A percentile compares a stretch with the other conserved stretches of the same genome.
Conservation (phyloP, 495 filamentous ascomycete genomes). For the Trichoderma erinaceum region DNA sequence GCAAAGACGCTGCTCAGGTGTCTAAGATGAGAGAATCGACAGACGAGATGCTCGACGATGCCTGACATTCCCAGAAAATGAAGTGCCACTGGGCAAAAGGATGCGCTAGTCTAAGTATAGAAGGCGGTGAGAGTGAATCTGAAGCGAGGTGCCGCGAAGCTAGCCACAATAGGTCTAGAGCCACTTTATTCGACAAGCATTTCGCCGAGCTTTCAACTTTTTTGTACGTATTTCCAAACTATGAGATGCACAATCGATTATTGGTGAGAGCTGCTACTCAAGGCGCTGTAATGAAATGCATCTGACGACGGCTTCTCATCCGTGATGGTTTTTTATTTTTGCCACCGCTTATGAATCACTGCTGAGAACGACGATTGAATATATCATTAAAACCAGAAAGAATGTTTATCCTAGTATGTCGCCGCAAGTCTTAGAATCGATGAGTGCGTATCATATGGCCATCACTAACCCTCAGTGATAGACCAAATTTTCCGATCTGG, state of each 20-base stretch:
- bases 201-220: neutral
- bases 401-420: slow-evolving; percentile 40
- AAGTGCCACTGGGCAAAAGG: slow-evolving; percentile 8
- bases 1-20: neutral
- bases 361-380: neutral
- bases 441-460: neutral
- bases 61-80: neutral
- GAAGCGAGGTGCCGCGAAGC: neutral
- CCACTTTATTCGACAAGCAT: neutral
- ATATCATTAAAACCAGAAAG: neutral
- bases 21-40: neutral
- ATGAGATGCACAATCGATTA: neutral
- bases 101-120: neutral
- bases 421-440: neutral
- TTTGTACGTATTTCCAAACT: neutral
- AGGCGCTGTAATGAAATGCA: neutral
- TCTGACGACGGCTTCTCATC: neutral
- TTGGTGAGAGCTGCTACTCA: neutral
- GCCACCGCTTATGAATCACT: neutral
- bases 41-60: neutral
- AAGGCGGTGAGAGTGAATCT: neutral
- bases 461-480: slow-evolving; percentile 21
- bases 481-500: slow-evolving; percentile 77
- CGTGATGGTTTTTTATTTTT: neutral
- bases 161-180: neutral